phyloP scores from a whole-genome alignment of 208 protist species.

The Leishmania lainsoni region DNA sequence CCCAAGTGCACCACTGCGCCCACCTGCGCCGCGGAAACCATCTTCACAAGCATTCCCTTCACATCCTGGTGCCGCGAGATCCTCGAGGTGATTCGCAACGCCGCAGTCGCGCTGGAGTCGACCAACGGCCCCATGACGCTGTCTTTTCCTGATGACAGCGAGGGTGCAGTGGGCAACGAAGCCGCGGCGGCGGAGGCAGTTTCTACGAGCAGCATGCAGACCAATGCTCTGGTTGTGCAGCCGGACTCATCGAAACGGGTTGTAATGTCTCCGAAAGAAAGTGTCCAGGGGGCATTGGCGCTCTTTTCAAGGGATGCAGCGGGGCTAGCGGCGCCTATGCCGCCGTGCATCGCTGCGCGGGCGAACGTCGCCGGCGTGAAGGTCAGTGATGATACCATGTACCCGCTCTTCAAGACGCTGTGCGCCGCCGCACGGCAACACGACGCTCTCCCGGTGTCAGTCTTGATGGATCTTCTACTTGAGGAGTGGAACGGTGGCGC shows the following conservation, averaged over 20 bases:
- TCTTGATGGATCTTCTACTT: constrained; percentile 27
- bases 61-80: constrained; percentile 18
- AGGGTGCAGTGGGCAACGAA: background rate
- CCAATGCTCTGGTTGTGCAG: background rate
- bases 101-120: constrained; percentile 2
- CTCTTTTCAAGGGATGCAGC: background rate
- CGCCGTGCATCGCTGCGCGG: constrained; percentile 9
- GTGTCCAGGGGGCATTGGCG: constrained; percentile 7
- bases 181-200: background rate
- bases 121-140: constrained; percentile 3
- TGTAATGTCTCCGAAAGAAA: background rate
- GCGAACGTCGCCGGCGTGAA: constrained; percentile 19
- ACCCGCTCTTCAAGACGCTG: constrained; percentile 22
- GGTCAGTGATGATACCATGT: constrained; percentile 17
- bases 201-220: background rate
- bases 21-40: background rate
- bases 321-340: background rate
- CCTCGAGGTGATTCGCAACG: constrained; percentile 12
- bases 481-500: constrained; percentile 29
- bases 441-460: constrained; percentile 8
- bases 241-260: background rate
- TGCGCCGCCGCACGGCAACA: constrained; percentile 18
- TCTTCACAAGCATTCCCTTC: constrained; percentile 10
- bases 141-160: constrained; percentile 4
- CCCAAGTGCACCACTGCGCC: background rate